phyloP scores from a whole-genome alignment of 176 grass and related monocot genomes.

The Carex cristatella region DNA sequence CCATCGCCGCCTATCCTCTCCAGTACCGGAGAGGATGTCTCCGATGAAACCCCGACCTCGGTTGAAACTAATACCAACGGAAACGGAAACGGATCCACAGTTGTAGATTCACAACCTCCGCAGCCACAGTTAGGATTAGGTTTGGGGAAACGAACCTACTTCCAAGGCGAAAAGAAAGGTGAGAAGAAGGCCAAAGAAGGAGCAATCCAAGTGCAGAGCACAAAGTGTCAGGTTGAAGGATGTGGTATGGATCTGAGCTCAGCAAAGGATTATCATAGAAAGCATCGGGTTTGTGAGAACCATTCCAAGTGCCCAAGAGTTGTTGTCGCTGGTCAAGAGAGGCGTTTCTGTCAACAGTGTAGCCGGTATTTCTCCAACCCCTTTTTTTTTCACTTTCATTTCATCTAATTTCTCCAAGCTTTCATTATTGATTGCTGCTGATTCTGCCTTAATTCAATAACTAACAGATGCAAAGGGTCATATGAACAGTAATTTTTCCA shows the following conservation, averaged over 20 bases:
- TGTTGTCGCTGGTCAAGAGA: constrained; percentile 64
- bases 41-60: constrained; percentile 21
- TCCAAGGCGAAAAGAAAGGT: background rate
- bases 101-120: constrained; percentile 12
- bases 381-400: background rate
- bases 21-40: background rate
- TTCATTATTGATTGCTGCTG: background rate
- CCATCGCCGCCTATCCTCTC: background rate
- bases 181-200: constrained; percentile 44
- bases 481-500: background rate
- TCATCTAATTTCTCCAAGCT: background rate
- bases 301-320: constrained; percentile 74
- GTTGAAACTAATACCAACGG: constrained; percentile 11
- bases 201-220: constrained; percentile 5
- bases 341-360: constrained; percentile 97
- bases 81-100: constrained; percentile 20
- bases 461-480: background rate
- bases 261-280: constrained; percentile 90
- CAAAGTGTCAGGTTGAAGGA: constrained; percentile 83
- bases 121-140: constrained; percentile 49
- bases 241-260: constrained; percentile 65
- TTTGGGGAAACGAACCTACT: constrained; percentile 44
- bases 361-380: constrained; percentile 41
- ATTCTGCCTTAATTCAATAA: background rate
- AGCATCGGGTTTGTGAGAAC: constrained; percentile 72